phyloP scores from a whole-genome alignment of 805 yeast species.

The Yamadazyma ubonensis region DNA sequence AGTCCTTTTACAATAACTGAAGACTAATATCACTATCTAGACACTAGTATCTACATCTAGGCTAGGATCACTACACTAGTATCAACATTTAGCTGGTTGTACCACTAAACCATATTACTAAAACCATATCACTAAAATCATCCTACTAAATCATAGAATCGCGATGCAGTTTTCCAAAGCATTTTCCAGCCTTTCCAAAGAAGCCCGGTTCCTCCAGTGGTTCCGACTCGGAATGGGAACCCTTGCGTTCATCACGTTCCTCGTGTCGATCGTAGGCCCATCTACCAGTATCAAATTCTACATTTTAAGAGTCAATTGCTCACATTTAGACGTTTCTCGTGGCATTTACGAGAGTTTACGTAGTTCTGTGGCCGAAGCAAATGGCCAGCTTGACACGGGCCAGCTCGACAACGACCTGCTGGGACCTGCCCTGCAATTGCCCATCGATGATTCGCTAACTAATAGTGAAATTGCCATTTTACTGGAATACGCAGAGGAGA shows the following conservation, averaged over 20 bases:
- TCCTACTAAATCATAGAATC: background rate
- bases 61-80: too few species aligned
- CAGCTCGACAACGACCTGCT: slow-evolving; percentile 2
- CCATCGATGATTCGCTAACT: slow-evolving; percentile 38
- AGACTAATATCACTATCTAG: too few species aligned
- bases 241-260: slow-evolving; percentile 17
- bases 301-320: slow-evolving; percentile 45
- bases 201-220: slow-evolving; percentile 25
- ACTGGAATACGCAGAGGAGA: slow-evolving; percentile 44
- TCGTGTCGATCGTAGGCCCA: slow-evolving; percentile 29
- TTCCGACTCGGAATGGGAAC: slow-evolving; percentile 23
- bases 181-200: slow-evolving; percentile 25
- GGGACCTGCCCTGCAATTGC: slow-evolving; percentile 14
- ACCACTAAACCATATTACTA: too few species aligned
- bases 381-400: slow-evolving; percentile 19
- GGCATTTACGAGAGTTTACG: slow-evolving; percentile 52
- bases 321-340: slow-evolving; percentile 50
- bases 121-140: background rate
- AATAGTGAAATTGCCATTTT: slow-evolving; percentile 49
- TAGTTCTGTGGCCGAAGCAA: slow-evolving; percentile 25
- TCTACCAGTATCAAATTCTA: slow-evolving; percentile 18
- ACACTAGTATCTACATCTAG: too few species aligned
- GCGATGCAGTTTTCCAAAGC: slow-evolving; percentile 7
- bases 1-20: too few species aligned
- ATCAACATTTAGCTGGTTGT: too few species aligned